Evolutionary conservation across 176 grass and related monocot genomes (phyloP), one percentile per base, ranked within the genome.

Genomic region (Secale cereale): DNA sequence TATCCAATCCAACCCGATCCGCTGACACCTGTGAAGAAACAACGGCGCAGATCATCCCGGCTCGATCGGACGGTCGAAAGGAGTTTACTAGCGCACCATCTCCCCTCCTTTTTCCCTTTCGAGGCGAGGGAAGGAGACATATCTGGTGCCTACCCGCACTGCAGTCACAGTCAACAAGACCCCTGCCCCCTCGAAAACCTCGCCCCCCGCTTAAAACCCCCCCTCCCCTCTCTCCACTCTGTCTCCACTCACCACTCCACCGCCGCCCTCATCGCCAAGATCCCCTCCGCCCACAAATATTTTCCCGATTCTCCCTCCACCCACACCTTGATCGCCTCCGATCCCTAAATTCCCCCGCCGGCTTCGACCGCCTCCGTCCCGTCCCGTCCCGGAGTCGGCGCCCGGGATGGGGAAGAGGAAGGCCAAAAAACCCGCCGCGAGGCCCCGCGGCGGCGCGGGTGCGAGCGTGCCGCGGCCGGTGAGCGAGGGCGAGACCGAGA

Each of bases 381-480:
- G 17, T 74, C 20, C 26, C 12, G n/a, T 23, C 31, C 31, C 23
- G 63, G 37, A 27, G 36, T 15, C 78, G 8, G 36, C 27, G 35
- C 32, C 0, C 62, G 36, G 10, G 26, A 86, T 82, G 78, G 83
- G 79, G 37, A 65, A 64, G 45, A 59, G 57, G 12, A 35, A 84
- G 54, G 45, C 10, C 36, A 76, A 78, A 39, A 25, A 23, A 33
- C 19, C 5, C 10, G 19, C 81, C 36, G 23, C 10, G 62, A 72
- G 56, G 63, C 31, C 39, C 83, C 40, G 73, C 0, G 9, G 13
- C 39, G 59, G n/a, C 2, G 68, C 10, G 8, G 5, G 5, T 0
- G n/a, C 23, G 72, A 71, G 25, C 14, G 85, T 82, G 64, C 88
- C 78, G 23, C 88, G 3, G 62, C 78, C 54, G 56, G 27, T 11